A percentile compares a stretch with the other conserved stretches of the same genome.
These are phyloP conservation scores for Sporothrix phasma DNA, from an alignment of 2,329 filamentous ascomycete genomes.

Conservation along the genomic window DNA sequence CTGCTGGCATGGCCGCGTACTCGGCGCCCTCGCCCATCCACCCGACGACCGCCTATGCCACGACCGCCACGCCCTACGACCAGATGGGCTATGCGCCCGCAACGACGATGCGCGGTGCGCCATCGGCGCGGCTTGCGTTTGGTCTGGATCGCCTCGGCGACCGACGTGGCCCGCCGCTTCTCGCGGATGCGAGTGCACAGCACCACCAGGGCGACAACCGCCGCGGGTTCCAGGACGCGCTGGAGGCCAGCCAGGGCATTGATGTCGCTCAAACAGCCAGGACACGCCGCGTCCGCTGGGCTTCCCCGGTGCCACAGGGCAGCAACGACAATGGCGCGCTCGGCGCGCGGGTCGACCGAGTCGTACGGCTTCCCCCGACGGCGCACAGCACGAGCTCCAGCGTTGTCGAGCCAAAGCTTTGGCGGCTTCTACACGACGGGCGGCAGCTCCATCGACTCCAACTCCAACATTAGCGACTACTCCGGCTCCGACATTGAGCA, in stretches of 20 bases:
- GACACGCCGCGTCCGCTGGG: conserved; percentile 77
- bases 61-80: conserved; percentile 62
- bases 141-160: not conserved
- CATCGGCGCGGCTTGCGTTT: conserved; percentile 34
- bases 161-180: conserved; percentile 10
- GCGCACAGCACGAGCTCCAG: conserved; percentile 80
- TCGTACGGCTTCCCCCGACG: conserved; percentile 77
- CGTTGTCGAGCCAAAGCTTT: conserved; percentile 69
- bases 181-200: not conserved
- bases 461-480: conserved; percentile 10
- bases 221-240: conserved; percentile 73
- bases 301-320: conserved; percentile 51
- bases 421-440: conserved; percentile 87
- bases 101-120: conserved; percentile 47
- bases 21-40: conserved; percentile 54
- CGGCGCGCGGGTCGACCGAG: conserved; percentile 61
- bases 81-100: conserved; percentile 64
- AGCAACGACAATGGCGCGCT: not conserved
- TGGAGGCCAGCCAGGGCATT: conserved; percentile 91
- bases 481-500: conserved; percentile 78
- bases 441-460: conserved; percentile 24
- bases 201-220: conserved; percentile 36
- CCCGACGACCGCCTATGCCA: conserved; percentile 44
- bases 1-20: conserved; percentile 1
- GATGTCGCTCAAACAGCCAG: conserved; percentile 79